These are phyloP conservation scores for Saccharomycopsis hybrid DNA, from an alignment of 1,139 yeast species.

Conservation along the genomic window DNA sequence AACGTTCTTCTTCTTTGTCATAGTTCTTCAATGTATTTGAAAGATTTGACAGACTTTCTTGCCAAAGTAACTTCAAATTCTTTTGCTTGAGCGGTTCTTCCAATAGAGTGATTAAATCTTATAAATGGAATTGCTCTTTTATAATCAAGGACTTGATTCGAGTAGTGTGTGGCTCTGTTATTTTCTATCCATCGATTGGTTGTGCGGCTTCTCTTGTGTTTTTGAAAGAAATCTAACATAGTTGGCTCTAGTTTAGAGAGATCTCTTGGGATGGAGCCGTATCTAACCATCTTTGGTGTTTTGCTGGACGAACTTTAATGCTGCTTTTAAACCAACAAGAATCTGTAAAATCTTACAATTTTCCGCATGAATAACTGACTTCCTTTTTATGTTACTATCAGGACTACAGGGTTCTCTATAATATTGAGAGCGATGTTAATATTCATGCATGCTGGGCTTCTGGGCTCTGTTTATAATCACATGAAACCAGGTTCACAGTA, in stretches of 20 bases:
- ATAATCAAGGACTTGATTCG: constrained; percentile 94
- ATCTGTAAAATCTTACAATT: too few relatives aligned
- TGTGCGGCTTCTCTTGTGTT: constrained; percentile 99
- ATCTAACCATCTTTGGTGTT: constrained; percentile 68
- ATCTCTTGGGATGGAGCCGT: constrained; percentile 98
- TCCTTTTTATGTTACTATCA: too few relatives aligned
- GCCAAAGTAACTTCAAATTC: constrained; percentile 99
- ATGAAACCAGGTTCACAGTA: too few relatives aligned
- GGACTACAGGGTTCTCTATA: too few relatives aligned
- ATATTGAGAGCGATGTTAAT: too few relatives aligned
- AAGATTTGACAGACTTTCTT: constrained; percentile 99
- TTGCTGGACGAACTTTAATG: constrained; percentile 8
- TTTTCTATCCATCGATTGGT: constrained; percentile 96
- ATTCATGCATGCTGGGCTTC: too few relatives aligned
- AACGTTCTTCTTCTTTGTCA: constrained; percentile 99
- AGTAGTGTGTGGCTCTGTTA: constrained; percentile 93
- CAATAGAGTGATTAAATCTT: constrained; percentile 92
- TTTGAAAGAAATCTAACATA: constrained; percentile 98
- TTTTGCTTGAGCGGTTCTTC: constrained; percentile 99
- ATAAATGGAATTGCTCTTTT: constrained; percentile 99
- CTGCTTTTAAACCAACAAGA: too few relatives aligned
- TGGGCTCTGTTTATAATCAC: too few relatives aligned
- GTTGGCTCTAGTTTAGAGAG: constrained; percentile 99
- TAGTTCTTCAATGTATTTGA: constrained; percentile 89
- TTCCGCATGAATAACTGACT: too few relatives aligned